Conservation (phyloP, 2,329 filamentous ascomycete genomes). For the Clonostachys solani region DNA sequence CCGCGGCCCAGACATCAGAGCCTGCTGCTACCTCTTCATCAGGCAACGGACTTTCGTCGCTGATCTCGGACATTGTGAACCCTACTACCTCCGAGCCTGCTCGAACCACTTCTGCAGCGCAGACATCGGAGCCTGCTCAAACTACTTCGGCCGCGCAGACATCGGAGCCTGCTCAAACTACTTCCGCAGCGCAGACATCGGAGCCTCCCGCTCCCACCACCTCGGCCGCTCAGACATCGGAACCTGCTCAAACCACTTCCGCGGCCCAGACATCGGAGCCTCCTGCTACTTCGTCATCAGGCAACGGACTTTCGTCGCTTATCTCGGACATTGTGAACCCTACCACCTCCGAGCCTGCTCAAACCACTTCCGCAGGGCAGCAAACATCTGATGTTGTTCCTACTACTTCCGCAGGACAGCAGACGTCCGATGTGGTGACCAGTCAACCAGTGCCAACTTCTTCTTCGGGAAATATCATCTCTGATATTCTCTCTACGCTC, state of each 20-base stretch:
- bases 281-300: background rate
- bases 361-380: no score
- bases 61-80: slow-evolving; percentile 3
- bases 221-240: background rate
- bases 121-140: no score
- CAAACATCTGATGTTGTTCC: background rate
- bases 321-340: slow-evolving; percentile 5
- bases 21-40: background rate
- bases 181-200: background rate
- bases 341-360: slow-evolving; percentile 1
- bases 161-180: slow-evolving; percentile 5
- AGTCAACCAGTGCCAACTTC: no score
- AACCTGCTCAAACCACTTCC: background rate
- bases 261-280: background rate
- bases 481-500: no score
- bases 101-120: no score
- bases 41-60: slow-evolving; percentile 2
- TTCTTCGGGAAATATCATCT: no score
- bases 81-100: slow-evolving; percentile 3
- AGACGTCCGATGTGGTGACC: background rate
- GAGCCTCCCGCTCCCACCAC: background rate
- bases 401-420: background rate
- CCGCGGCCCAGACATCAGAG: background rate
- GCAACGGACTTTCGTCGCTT: slow-evolving; percentile 1
- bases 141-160: background rate